Conservation (phyloP, 2,329 filamentous ascomycete genomes). For the Cytospora chrysosperma region DNA sequence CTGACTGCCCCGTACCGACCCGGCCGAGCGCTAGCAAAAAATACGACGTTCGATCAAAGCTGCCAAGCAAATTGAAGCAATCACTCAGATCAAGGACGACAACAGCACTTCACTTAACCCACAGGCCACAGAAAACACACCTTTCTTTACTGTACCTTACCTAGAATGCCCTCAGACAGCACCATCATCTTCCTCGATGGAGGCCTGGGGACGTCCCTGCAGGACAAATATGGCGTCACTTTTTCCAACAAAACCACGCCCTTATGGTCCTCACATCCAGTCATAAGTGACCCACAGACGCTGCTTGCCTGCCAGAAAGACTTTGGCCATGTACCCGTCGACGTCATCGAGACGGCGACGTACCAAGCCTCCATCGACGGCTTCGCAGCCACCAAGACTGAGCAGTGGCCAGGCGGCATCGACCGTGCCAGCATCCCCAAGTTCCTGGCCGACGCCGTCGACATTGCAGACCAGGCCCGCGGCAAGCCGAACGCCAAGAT, state of each 20-base stretch:
- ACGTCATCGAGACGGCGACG: constrained; percentile 65
- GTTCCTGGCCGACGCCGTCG: constrained; percentile 45
- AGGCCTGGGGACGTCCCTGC: constrained; percentile 65
- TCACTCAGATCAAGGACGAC: too few species aligned
- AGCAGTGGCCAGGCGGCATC: constrained; percentile 45
- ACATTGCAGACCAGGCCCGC: constrained; percentile 40
- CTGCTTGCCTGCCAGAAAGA: constrained; percentile 55
- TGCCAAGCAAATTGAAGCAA: background rate
- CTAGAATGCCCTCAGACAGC: constrained; percentile 1
- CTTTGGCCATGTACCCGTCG: constrained; percentile 56
- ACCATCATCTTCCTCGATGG: constrained; percentile 59
- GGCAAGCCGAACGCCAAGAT: constrained; percentile 35
- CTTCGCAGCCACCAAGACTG: constrained; percentile 50
- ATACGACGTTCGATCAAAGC: background rate
- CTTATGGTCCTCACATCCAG: constrained; percentile 67
- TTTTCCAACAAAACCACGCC: constrained; percentile 54
- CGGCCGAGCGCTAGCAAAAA: background rate
- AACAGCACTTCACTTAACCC: background rate
- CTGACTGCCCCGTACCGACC: too few species aligned
- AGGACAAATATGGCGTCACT: constrained; percentile 52
- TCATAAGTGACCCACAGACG: constrained; percentile 52
- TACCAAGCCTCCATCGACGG: constrained; percentile 62
- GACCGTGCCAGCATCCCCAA: constrained; percentile 37
- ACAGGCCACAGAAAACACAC: constrained; percentile 3
- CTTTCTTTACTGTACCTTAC: too few species aligned